phyloP scores from a whole-genome alignment of 129 eudicot species.

The Sambucus nigra region DNA sequence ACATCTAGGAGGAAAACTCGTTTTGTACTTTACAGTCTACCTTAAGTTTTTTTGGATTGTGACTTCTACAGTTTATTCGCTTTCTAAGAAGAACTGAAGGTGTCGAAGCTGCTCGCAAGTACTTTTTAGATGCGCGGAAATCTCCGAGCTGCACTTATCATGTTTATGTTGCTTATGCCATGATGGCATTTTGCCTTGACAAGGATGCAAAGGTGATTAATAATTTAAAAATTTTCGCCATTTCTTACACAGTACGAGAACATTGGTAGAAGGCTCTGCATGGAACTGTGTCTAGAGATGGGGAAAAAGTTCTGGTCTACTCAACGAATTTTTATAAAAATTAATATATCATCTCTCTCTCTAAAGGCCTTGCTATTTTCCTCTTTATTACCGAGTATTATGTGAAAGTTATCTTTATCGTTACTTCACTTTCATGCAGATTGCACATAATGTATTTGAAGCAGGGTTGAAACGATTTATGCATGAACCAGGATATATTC shows the following conservation, averaged over 20 bases:
- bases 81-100: conserved; percentile 98
- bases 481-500: conserved; percentile 98
- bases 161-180: conserved; percentile 95
- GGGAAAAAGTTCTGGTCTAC: too few relatives aligned
- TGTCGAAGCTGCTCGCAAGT: conserved; percentile 90
- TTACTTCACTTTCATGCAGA: conserved; percentile 33
- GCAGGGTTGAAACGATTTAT: conserved; percentile 84
- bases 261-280: neutral
- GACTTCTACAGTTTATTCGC: conserved; percentile 60
- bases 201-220: conserved; percentile 83
- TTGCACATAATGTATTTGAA: conserved; percentile 93
- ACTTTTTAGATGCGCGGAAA: conserved; percentile 76
- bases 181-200: conserved; percentile 91
- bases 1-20: too few relatives aligned
- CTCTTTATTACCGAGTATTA: neutral
- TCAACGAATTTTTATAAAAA: too few relatives aligned
- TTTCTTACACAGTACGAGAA: neutral
- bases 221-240: conserved; percentile 3
- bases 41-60: neutral
- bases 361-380: neutral
- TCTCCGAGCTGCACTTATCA: conserved; percentile 93
- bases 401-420: conserved; percentile 5
- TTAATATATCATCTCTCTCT: too few relatives aligned
- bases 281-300: neutral
- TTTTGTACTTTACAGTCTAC: too few relatives aligned